phyloP scores from a whole-genome alignment of 805 yeast species.

The Pichia manshurica region DNA sequence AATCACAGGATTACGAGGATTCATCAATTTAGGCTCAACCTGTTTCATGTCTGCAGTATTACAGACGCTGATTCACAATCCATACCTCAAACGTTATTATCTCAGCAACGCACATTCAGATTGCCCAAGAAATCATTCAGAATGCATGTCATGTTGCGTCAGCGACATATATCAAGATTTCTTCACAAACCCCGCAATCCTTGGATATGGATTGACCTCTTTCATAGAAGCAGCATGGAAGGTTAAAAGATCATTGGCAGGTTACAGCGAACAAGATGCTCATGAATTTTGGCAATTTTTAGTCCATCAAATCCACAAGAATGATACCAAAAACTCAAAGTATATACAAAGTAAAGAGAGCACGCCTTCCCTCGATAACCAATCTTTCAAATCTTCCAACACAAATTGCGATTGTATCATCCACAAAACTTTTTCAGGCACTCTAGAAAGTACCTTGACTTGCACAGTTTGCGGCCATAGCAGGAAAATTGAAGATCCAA shows the following conservation, averaged over 20 bases:
- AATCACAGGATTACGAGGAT: constrained; percentile 76
- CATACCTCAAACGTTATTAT: constrained; percentile 72
- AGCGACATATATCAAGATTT: constrained; percentile 74
- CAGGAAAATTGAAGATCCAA: constrained; percentile 77
- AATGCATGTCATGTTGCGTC: constrained; percentile 80
- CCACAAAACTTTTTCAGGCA: constrained; percentile 80
- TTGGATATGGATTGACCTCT: constrained; percentile 78
- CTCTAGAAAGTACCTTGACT: constrained; percentile 68
- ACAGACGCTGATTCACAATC: constrained; percentile 87
- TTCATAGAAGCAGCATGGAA: constrained; percentile 84
- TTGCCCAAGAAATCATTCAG: constrained; percentile 36
- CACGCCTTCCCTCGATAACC: constrained; percentile 17
- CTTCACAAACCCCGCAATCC: constrained; percentile 54
- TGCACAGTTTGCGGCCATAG: constrained; percentile 64
- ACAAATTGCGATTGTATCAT: constrained; percentile 65
- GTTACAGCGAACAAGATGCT: constrained; percentile 96
- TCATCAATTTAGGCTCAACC: constrained; percentile 93
- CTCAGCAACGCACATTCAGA: constrained; percentile 66
- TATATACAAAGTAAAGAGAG: constrained; percentile 19
- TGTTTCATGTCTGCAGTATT: constrained; percentile 94
- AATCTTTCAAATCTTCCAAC: constrained; percentile 4
- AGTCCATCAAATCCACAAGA: constrained; percentile 72
- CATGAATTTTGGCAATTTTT: constrained; percentile 96
- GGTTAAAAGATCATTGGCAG: constrained; percentile 78
- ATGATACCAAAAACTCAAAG: constrained; percentile 28